These are phyloP conservation scores for Pseudogymnoascus verrucosus DNA, from an alignment of 2,329 filamentous ascomycete genomes.

Conservation along the genomic window DNA sequence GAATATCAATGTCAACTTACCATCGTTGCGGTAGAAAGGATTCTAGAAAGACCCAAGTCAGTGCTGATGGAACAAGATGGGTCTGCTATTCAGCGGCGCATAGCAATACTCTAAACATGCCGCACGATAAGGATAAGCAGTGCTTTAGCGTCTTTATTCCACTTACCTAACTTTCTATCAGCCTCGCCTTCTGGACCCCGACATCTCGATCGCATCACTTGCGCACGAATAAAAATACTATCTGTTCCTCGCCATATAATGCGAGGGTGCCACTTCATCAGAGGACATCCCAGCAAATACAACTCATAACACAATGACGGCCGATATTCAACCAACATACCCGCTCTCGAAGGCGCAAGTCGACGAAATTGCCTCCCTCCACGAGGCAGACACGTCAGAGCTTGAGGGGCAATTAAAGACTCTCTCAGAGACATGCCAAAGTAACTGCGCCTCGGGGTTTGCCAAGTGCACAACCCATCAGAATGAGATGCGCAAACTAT, in stretches of 20 bases:
- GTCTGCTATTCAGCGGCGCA: background rate
- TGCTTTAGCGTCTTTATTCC: background rate
- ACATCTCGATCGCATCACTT: slow-evolving; percentile 4
- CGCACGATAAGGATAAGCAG: background rate
- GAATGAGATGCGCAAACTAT: slow-evolving; percentile 2
- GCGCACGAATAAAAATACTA: background rate
- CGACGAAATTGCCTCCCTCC: background rate
- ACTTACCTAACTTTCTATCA: slow-evolving; percentile 2
- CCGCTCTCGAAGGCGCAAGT: background rate
- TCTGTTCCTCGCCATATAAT: background rate
- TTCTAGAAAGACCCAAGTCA: background rate
- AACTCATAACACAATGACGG: slow-evolving; percentile 2
- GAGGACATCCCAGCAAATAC: background rate
- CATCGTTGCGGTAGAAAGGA: background rate
- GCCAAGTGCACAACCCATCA: background rate
- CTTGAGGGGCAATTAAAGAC: background rate
- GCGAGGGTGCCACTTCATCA: background rate
- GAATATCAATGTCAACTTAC: background rate
- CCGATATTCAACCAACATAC: background rate
- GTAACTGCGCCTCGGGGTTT: background rate
- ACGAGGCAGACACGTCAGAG: slow-evolving; percentile 3
- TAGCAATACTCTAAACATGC: background rate
- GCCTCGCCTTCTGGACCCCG: background rate
- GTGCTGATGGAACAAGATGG: background rate
- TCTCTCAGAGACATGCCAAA: background rate